Conservation (phyloP, 768 basidiomycete genomes). For the Amanita jacksonii region DNA sequence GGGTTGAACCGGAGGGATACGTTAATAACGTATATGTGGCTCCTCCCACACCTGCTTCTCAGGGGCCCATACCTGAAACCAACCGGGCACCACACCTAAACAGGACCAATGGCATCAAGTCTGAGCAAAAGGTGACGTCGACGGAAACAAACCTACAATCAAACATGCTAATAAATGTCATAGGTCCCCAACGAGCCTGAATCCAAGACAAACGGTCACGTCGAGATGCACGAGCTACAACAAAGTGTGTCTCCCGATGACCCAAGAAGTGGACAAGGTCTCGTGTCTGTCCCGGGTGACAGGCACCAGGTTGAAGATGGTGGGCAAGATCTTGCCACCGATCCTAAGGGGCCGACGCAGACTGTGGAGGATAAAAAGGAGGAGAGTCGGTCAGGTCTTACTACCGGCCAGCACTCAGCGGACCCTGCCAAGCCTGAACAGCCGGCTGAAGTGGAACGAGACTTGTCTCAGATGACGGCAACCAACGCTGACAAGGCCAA, state of each 20-base stretch:
- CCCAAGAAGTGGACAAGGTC: background rate
- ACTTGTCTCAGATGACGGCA: constrained; percentile 2
- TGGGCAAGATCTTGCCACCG: no score
- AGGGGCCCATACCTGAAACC: background rate
- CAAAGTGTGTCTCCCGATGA: background rate
- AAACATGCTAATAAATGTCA: background rate
- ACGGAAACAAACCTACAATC: background rate
- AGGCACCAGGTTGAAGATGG: background rate
- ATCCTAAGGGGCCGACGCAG: background rate
- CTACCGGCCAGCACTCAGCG: background rate
- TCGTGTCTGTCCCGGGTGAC: constrained; percentile 1
- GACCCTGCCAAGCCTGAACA: background rate
- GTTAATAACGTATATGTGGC: constrained; percentile 58
- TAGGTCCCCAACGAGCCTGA: background rate
- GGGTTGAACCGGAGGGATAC: constrained; percentile 53
- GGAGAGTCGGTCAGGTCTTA: background rate
- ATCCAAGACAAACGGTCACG: background rate
- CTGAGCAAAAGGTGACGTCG: constrained; percentile 6
- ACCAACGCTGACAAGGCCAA: no score
- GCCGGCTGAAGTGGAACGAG: background rate
- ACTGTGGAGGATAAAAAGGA: background rate
- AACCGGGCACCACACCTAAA: background rate
- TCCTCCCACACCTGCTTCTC: constrained; percentile 33
- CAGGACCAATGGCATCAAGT: background rate
- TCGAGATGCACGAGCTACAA: background rate